Base-by-base conservation (phyloP, 345 rosid genomes). In the Salix brachista region DNA sequence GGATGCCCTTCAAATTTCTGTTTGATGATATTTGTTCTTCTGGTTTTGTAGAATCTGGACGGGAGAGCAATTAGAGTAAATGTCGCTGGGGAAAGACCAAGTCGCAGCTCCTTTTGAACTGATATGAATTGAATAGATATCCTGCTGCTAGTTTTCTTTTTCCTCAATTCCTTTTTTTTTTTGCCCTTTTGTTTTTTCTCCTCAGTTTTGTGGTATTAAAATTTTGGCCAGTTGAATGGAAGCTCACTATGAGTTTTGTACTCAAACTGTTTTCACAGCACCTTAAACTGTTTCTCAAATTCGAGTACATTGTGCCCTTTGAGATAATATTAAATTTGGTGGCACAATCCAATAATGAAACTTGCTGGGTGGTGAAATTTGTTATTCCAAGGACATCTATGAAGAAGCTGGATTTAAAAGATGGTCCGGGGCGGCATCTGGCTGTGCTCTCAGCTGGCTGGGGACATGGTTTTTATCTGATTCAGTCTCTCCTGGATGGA, bases 41-140 rank as follows among this genome's bases (percentile, higher is more conserved):
- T 65, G 73, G 44, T 74, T 61, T 75, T 87, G 84, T 90, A 94
- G 98, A 87, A 72, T 81, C 75, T 94, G 83, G 94, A 92, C n/a
- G 97, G 98, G 69, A 89, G 98, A 83, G 87, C 97, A 26, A 85
- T 94, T 80, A 88, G 97, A 84, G 97, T 94, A 71, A 92, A 94
- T 74, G 89, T 88, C 39, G 98, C 98, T 0, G 95, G 88, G 79
- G 89, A 90, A 65, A 89, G 97, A 79, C 91, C 88, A 28, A 91
- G 97, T 82, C 91, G 93, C 72, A 50, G 86, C 79, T 79, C 75
- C 77, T 92, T 86, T 76, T 93, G 73, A 89, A 67, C 34, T 23
- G 48, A 64, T 39, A 26, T 76, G 46, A 65, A 36, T 36, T 48
- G 73, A 67, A 82, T 75, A 36, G 65, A 41, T 17, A 42, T 60